Base-by-base conservation (phyloP, 73 alveolate genomes). In the Paramecium tetraurelia region DNA sequence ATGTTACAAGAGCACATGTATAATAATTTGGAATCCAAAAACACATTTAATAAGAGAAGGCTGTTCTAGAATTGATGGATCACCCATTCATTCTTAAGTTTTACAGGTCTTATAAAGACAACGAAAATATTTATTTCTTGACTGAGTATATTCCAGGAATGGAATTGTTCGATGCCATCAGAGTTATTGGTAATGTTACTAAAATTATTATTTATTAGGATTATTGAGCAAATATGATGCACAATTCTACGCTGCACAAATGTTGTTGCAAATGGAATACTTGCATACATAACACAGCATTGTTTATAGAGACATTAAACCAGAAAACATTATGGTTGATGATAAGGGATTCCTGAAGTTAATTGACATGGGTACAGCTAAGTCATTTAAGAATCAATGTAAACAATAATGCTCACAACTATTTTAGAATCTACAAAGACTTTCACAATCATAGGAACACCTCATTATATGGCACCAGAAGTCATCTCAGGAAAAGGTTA, bases 1-100 rank as follows among this genome's bases (percentile, higher is more conserved):
- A 92, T 86, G 95, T 96, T 33, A 63, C 98, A 20, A 85, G 93
- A 50, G 96, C 95, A 18, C 96, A 96, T 93, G 94, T 96, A 40
- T 80, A 72, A 58, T 85, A 95, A 27, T 58, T 75, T 53, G 94
- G 95, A 59, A 85, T 96, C 68, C 72, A 93, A 85, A 90, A 92
- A 69, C 96, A 94, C 68, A 53, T 96, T 70, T 85, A 89, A 59
- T 89, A 89, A 53, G 97, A 94, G 83, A 85, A 87, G 16, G 68
- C 89, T 20, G 94, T 94, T 1, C 46, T 94, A 40, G 85, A 84
- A 24, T 43, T 76, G 31, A 86, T 93, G 76, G 94, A 94, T 85
- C 93, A 93, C 68, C 96, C 96, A 33, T 50, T 93, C 33, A 94
- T 94, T 53, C 83, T 93, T 75, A 94, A 93, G 77, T 86, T 94